phyloP scores from a whole-genome alignment of 2,329 filamentous ascomycete genomes.

The Penicillium olsonii region DNA sequence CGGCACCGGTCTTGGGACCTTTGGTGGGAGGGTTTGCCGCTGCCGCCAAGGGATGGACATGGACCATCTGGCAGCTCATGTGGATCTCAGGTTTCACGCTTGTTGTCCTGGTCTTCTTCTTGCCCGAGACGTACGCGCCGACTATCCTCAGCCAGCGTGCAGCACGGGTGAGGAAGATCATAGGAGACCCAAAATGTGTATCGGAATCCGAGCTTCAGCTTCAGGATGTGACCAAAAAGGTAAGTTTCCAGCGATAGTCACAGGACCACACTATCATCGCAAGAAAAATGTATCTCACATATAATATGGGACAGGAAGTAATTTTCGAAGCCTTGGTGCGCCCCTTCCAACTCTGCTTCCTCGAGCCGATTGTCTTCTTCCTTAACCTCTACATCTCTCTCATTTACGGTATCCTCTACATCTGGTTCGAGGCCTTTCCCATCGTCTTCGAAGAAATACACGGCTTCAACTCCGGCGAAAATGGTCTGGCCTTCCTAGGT shows the following conservation, averaged over 20 bases:
- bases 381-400: slow-evolving; percentile 27
- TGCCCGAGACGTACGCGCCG: slow-evolving; percentile 32
- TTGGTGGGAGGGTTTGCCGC: slow-evolving; percentile 63
- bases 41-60: slow-evolving; percentile 59
- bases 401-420: slow-evolving; percentile 29
- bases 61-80: slow-evolving; percentile 63
- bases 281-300: no score
- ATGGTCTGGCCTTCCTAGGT: slow-evolving; percentile 24
- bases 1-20: slow-evolving; percentile 60
- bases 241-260: neutral
- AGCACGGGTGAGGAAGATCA: slow-evolving; percentile 35
- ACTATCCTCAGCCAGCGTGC: slow-evolving; percentile 24
- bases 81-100: slow-evolving; percentile 61
- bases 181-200: slow-evolving; percentile 41
- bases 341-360: slow-evolving; percentile 37
- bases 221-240: slow-evolving; percentile 27
- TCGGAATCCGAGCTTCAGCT: slow-evolving; percentile 43
- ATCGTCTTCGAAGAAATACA: slow-evolving; percentile 26
- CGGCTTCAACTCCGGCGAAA: slow-evolving; percentile 38
- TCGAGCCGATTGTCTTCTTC: slow-evolving; percentile 24
- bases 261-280: no score
- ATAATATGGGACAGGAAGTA: slow-evolving; percentile 30
- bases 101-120: slow-evolving; percentile 42
- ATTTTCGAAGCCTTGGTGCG: slow-evolving; percentile 44
- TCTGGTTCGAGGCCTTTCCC: slow-evolving; percentile 52